Evolutionary conservation across 208 protist species (phyloP).

Genomic region (Trypanosoma avium): DNA sequence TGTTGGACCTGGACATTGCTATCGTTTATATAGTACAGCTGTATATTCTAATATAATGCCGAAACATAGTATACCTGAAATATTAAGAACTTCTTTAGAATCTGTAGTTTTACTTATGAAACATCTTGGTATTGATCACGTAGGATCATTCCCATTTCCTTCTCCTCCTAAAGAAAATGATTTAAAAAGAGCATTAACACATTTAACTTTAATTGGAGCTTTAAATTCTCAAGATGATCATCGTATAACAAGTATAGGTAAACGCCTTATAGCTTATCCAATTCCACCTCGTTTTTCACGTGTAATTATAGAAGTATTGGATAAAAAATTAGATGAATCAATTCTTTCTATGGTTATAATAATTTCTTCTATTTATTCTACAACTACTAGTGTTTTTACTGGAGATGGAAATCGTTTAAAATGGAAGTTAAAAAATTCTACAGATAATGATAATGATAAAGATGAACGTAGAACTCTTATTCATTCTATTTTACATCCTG

Average conservation of each 20-base stretch:
- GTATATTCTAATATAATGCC: conserved; percentile 97
- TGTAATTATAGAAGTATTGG: conserved; percentile 60
- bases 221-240: conserved; percentile 46
- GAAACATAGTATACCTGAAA: conserved; percentile 94
- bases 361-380: conserved; percentile 67
- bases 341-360: conserved; percentile 53
- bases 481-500: conserved; percentile 64
- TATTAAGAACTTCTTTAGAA: conserved; percentile 89
- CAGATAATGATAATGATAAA: conserved; percentile 28
- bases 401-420: conserved; percentile 80
- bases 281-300: conserved; percentile 85
- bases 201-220: conserved; percentile 76
- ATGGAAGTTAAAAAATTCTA: conserved; percentile 43
- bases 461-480: conserved; percentile 46
- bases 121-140: conserved; percentile 85
- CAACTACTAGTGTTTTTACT: conserved; percentile 82
- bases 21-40: conserved; percentile 96
- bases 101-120: conserved; percentile 93
- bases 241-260: conserved; percentile 69
- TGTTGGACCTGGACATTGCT: conserved; percentile 96
- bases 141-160: conserved; percentile 88
- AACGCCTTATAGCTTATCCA: conserved; percentile 70
- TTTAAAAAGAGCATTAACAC: conserved; percentile 64
- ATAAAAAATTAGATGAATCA: conserved; percentile 20
- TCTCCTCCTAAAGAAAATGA: conserved; percentile 69